Base-by-base conservation (phyloP, 768 basidiomycete genomes). In the Amanita rimosa region DNA sequence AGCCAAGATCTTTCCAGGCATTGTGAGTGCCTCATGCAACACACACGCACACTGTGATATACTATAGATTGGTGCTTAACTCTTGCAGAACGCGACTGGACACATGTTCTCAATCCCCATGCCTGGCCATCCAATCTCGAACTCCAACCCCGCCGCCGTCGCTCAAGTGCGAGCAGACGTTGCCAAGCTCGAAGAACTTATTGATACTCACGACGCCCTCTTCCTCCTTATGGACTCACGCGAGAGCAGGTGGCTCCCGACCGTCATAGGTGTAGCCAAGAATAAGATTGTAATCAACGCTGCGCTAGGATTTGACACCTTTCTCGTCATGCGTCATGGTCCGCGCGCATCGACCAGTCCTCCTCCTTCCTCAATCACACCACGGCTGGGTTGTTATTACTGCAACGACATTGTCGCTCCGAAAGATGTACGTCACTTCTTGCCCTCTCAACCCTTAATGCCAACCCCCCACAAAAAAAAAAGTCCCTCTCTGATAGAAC, bases 331-430 rank as follows among this genome's bases (percentile, higher is more conserved):
- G 94, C 79, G 95, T 1, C 95, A 97, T 58, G 96, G 94, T 3
- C 73, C 82, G 3, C 77, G 85, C 6, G 69, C 67, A 1, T 63
- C 64, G 35, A 17, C 41, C 51, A 60, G 46, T 36, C 64, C 52
- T 46, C 60, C n/a, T 53, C 59, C 58, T 5, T 60, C 58, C 52
- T 60, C 55, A 50, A 60, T 58, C 11, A 55, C 56, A 11, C 52
- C 67, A 24, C 65, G 66, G 2, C 67, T 99, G 27, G 95, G 96
- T 3, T 99, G 96, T 60, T 98, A 99, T 62, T 99, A 91, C 61
- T 99, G 96, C 66, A 97, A 97, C 57, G 96, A 99, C 55, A 88
- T 97, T 49, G 93, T 97, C 34, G 96, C 95, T 0, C 94, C 96
- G 6, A 79, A 86, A 14, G 94, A 99, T 62, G 94, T 95, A 52